Conservation (phyloP, 441 rosid species). For the Populus hybrid region DNA sequence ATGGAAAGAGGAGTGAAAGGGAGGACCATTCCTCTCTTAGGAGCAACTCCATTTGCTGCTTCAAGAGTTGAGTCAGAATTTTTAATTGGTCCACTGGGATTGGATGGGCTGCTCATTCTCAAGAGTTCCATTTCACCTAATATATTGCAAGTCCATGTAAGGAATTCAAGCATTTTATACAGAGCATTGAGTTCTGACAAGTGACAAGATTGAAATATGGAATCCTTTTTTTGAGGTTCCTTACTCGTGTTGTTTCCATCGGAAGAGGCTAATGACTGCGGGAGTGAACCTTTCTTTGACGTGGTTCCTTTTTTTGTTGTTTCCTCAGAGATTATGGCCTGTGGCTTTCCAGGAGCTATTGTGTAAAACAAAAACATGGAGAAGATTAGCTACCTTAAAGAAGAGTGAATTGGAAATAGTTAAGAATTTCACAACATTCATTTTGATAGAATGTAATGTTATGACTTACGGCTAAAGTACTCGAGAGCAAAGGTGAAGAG, state of each 20-base stretch:
- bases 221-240: constrained; percentile 7
- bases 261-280: constrained; percentile 34
- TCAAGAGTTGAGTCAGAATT: constrained; percentile 26
- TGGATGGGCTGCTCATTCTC: constrained; percentile 41
- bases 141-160: constrained; percentile 8
- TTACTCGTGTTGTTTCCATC: constrained; percentile 50
- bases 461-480: constrained; percentile 72
- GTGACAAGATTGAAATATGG: neutral
- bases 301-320: constrained; percentile 30
- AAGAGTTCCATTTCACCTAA: constrained; percentile 53
- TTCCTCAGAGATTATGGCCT: constrained; percentile 69
- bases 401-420: neutral
- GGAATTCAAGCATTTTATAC: neutral
- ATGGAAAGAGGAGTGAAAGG: constrained; percentile 88
- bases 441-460: neutral
- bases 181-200: neutral
- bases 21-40: constrained; percentile 84
- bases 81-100: constrained; percentile 25
- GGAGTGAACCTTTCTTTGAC: constrained; percentile 9
- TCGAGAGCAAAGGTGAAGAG: constrained; percentile 62
- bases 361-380: constrained; percentile 9
- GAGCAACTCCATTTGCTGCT: constrained; percentile 32
- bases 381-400: constrained; percentile 7
- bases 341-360: constrained; percentile 67
- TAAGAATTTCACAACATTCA: neutral